Evolutionary conservation across 108 stramenopile genomes (phyloP).

Genomic region (Pseudonitzschia delicatissima): DNA sequence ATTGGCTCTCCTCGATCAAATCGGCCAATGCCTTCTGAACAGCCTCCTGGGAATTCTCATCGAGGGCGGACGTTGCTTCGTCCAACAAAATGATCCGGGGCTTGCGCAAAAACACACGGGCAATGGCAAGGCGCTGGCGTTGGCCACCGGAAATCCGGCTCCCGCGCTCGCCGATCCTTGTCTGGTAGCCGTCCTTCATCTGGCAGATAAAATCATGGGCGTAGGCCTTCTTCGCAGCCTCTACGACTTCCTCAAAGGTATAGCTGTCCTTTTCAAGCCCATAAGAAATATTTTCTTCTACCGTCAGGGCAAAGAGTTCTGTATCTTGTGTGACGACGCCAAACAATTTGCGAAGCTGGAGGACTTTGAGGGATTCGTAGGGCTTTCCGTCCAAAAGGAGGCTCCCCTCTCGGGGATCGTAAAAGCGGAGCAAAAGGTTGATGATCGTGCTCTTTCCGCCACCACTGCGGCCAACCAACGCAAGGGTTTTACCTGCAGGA

Average conservation of each 20-base stretch:
- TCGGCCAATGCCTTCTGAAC: slow-evolving; percentile 79
- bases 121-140: slow-evolving; percentile 84
- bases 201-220: slow-evolving; percentile 56
- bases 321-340: slow-evolving; percentile 55
- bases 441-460: slow-evolving; percentile 78
- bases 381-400: slow-evolving; percentile 52
- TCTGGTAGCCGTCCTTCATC: slow-evolving; percentile 71
- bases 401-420: slow-evolving; percentile 54
- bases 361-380: slow-evolving; percentile 53
- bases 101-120: slow-evolving; percentile 59
- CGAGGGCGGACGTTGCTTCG: slow-evolving; percentile 44
- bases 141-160: slow-evolving; percentile 75
- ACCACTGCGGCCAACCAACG: slow-evolving; percentile 55
- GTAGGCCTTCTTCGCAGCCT: slow-evolving; percentile 54
- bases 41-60: slow-evolving; percentile 61
- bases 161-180: slow-evolving; percentile 65
- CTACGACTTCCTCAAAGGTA: slow-evolving; percentile 42
- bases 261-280: slow-evolving; percentile 38
- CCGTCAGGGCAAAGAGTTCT: slow-evolving; percentile 62
- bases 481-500: slow-evolving; percentile 43
- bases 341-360: slow-evolving; percentile 51
- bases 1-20: slow-evolving; percentile 30
- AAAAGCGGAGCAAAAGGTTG: slow-evolving; percentile 70
- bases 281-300: slow-evolving; percentile 67
- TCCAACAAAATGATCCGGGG: slow-evolving; percentile 47